Evolutionary conservation across 441 rosid genomes (phyloP).

Genomic region (Syzygium syzygioides): DNA sequence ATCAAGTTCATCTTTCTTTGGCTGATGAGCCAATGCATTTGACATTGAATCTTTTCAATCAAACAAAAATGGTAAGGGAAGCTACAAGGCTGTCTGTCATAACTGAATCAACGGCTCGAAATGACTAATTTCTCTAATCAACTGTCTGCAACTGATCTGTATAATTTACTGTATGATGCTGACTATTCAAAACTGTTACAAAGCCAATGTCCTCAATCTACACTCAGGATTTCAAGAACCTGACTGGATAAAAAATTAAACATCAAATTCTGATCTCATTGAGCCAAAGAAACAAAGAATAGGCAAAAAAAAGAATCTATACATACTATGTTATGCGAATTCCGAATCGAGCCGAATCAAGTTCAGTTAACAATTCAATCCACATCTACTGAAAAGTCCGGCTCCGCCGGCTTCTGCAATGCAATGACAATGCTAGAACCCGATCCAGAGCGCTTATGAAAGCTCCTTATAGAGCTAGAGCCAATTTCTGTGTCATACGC

Average conservation of each 20-base stretch:
- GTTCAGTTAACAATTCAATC: constrained; percentile 15
- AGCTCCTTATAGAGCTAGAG: constrained; percentile 27
- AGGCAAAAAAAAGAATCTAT: background rate
- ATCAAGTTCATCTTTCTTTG: background rate
- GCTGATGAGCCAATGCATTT: background rate
- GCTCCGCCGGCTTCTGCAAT: constrained; percentile 71
- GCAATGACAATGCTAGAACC: constrained; percentile 35
- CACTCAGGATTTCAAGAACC: background rate
- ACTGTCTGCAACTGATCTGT: background rate
- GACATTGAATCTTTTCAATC: background rate
- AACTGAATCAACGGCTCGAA: background rate
- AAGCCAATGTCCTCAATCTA: background rate
- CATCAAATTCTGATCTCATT: background rate
- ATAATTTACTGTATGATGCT: background rate
- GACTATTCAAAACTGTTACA: background rate
- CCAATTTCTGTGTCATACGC: constrained; percentile 23
- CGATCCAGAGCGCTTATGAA: constrained; percentile 35
- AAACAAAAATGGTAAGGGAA: background rate
- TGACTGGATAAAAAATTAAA: background rate
- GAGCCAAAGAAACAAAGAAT: background rate
- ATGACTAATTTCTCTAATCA: background rate
- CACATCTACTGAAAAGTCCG: constrained; percentile 60
- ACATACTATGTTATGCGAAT: background rate
- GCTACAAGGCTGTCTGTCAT: background rate
- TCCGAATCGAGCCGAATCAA: too few species aligned